phyloP scores from a whole-genome alignment of 2,329 filamentous ascomycete species.

The Aspergillus novofumigatus region DNA sequence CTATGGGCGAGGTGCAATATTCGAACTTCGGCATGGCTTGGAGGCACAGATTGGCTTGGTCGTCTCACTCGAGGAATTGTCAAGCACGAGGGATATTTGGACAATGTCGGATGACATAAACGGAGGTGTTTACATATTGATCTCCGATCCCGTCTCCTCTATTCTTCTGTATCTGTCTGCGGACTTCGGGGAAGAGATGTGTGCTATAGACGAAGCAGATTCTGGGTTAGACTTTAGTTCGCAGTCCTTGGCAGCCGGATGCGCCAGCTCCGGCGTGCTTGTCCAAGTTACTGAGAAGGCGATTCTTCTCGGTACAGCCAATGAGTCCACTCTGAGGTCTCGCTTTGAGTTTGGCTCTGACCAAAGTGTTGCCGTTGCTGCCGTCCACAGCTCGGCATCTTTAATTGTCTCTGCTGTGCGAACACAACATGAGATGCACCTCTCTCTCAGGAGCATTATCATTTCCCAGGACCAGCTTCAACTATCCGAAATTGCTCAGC shows the following conservation, averaged over 20 bases:
- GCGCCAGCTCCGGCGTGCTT: constrained; percentile 30
- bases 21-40: constrained; percentile 66
- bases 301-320: constrained; percentile 28
- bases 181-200: constrained; percentile 35
- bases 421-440: constrained; percentile 18
- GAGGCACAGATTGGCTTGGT: constrained; percentile 60
- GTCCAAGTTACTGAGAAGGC: constrained; percentile 41
- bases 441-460: constrained; percentile 26
- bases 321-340: constrained; percentile 16
- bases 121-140: constrained; percentile 36
- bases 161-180: constrained; percentile 36
- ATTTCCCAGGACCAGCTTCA: constrained; percentile 11
- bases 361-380: constrained; percentile 26
- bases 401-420: constrained; percentile 27
- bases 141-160: constrained; percentile 40
- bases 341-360: constrained; percentile 19
- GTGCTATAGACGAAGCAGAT: constrained; percentile 35
- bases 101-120: constrained; percentile 32
- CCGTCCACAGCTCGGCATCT: constrained; percentile 25
- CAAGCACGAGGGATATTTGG: constrained; percentile 43
- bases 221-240: constrained; percentile 38
- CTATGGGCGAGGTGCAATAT: constrained; percentile 55
- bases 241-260: constrained; percentile 43
- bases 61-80: constrained; percentile 38
- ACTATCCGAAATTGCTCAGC: constrained; percentile 20